Base-by-base conservation (phyloP, 106 monocot species). In the Cymbidium sinense region DNA sequence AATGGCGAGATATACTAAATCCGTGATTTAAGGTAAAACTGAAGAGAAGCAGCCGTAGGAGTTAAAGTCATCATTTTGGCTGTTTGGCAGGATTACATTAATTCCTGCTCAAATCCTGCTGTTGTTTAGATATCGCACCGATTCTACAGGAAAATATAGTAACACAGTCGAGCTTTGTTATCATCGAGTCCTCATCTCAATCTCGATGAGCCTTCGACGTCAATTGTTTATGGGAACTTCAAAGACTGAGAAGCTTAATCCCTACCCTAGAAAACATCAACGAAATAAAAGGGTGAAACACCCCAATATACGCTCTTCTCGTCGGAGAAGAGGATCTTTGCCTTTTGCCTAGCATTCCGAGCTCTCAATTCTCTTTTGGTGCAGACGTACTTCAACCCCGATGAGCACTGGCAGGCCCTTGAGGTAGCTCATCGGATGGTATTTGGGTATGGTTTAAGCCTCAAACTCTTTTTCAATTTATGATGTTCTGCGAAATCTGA, bases 301-400 rank as follows among this genome's bases (percentile, higher is more conserved):
- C 67, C 17, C 4, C 47, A 15, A 25, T 74, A 43, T 28, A 28
- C n/a, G 28, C 3, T 79, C 35, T 82, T 85, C 76, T 51, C 71
- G 5, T 78, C 84, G 30, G 86, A 91, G 43, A 67, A 54, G 70
- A 78, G 79, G 82, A 64, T 98, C 28, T 94, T 80, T 80, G 31
- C 76, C 18, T 44, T 92, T 52, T 87, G 88, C 80, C 51, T 93
- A 3, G 75, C 69, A 9, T 93, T 96, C 39, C 84, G 96, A 25
- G 74, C 70, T 17, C 76, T 79, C 27, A 96, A 96, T 74, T 82
- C 91, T 17, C 52, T 96, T 35, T 82, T 92, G 41, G 81, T 94
- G 43, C 90, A 85, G 64, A 98, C 98, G 50, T 98, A 98, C 88
- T 98, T 98, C 86, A 92, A 94, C 77, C 98, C 98, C 33, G 98